These are phyloP conservation scores for Rhodotorula sp. DNA, from an alignment of 1,284 basidiomycete species.

Conservation along the genomic window DNA sequence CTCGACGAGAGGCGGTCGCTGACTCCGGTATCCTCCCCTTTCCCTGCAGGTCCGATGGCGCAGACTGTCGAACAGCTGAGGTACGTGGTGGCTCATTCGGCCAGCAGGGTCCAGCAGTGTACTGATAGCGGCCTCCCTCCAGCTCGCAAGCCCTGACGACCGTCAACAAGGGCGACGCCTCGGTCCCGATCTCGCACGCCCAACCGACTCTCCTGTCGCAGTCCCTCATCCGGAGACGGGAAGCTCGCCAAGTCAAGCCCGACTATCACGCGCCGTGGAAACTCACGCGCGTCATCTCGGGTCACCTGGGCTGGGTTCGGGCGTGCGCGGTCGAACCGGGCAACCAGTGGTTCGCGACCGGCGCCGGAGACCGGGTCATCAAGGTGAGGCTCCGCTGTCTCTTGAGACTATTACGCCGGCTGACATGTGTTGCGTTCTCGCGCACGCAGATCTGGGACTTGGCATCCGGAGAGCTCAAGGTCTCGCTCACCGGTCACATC, in stretches of 20 bases:
- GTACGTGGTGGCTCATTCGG: not conserved
- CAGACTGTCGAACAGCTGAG: constrained; percentile 29
- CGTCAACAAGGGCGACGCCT: not conserved
- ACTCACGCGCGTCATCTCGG: constrained; percentile 92
- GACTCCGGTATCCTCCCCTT: not conserved
- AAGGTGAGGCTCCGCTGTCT: constrained; percentile 56
- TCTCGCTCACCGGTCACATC: constrained; percentile 95
- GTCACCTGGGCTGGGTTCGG: constrained; percentile 98
- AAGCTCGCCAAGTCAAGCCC: constrained; percentile 86
- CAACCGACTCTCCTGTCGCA: constrained; percentile 63
- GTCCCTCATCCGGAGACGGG: constrained; percentile 84
- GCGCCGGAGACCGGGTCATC: constrained; percentile 95
- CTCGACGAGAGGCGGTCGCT: not conserved
- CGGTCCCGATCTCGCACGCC: constrained; percentile 36
- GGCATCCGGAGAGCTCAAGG: constrained; percentile 89
- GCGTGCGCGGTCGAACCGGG: constrained; percentile 93
- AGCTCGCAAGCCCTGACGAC: constrained; percentile 38
- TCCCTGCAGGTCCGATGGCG: constrained; percentile 30
- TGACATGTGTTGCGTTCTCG: not conserved
- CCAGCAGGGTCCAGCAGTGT: not conserved
- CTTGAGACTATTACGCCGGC: not conserved
- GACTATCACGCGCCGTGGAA: constrained; percentile 96
- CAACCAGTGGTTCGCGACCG: constrained; percentile 98
- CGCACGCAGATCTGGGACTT: constrained; percentile 81
- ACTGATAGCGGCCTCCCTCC: not conserved